Percentiles rank a stretch among this genome's conserved stretches.
These are phyloP conservation scores for Ganoderma lingzhi DNA, from an alignment of 1,284 basidiomycete genomes.

Conservation along the genomic window DNA sequence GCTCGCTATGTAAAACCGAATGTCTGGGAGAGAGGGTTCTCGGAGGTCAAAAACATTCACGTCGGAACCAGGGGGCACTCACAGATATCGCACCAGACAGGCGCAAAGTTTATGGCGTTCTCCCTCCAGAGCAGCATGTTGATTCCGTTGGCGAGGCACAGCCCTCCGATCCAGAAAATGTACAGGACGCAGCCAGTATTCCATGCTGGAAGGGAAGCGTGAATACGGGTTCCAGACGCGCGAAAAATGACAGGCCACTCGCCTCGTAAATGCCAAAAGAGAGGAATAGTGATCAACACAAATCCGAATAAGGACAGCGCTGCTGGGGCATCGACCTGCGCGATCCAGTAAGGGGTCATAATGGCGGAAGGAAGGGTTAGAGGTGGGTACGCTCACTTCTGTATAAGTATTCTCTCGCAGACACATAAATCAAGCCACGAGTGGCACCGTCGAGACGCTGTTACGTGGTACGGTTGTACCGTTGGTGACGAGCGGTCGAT, in stretches of 20 bases:
- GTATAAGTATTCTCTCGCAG: not conserved
- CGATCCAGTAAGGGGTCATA: not conserved
- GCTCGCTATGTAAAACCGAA: constrained; percentile 45
- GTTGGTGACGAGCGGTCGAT: not conserved
- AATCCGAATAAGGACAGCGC: constrained; percentile 30
- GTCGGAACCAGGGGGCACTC: constrained; percentile 21
- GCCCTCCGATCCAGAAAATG: too few relatives aligned
- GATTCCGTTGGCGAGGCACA: too few relatives aligned
- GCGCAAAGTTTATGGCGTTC: too few relatives aligned
- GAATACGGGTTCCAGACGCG: constrained; percentile 3
- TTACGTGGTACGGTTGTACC: not conserved
- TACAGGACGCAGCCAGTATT: constrained; percentile 57
- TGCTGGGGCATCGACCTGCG: constrained; percentile 21
- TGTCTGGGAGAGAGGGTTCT: too few relatives aligned
- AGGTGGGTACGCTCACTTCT: not conserved
- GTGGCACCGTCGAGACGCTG: not conserved
- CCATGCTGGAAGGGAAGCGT: constrained; percentile 40
- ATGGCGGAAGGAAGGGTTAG: not conserved
- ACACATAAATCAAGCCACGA: not conserved
- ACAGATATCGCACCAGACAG: constrained; percentile 53
- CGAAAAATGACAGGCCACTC: constrained; percentile 17
- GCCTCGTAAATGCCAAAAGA: constrained; percentile 69
- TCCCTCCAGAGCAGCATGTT: too few relatives aligned
- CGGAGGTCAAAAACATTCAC: constrained; percentile 5
- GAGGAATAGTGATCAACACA: constrained; percentile 48